A percentile compares a stretch with the other conserved stretches of the same genome.
phyloP scores from a whole-genome alignment of 305 asterid genomes.

The Fraxinus velutina region DNA sequence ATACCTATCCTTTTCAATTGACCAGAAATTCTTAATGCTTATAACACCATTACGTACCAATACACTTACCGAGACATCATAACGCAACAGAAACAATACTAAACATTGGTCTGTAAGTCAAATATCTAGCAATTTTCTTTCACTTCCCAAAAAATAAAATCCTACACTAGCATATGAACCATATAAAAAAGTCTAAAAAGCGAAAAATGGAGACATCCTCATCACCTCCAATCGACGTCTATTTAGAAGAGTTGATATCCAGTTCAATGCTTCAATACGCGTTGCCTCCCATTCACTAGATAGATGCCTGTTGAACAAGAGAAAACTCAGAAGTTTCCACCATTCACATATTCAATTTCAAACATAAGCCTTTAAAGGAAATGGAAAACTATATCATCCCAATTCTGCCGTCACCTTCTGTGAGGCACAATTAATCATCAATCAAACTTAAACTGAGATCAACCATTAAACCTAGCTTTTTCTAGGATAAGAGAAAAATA shows the following conservation, averaged over 20 bases:
- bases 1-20: not conserved
- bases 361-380: not conserved
- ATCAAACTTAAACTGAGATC: conserved; percentile 12
- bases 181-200: not conserved
- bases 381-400: conserved; percentile 16
- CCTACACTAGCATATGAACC: not conserved
- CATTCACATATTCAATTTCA: conserved; percentile 15
- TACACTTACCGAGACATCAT: not conserved
- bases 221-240: conserved; percentile 72
- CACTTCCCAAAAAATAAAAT: not conserved
- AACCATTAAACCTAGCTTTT: conserved; percentile 9
- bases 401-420: conserved; percentile 10
- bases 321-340: not conserved
- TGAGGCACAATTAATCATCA: conserved; percentile 16
- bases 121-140: not conserved
- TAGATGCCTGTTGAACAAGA: conserved; percentile 59
- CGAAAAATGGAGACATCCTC: conserved; percentile 12
- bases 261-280: conserved; percentile 91
- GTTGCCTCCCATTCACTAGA: conserved; percentile 97
- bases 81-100: not conserved
- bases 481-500: conserved; percentile 28
- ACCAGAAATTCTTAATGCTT: not conserved
- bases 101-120: not conserved
- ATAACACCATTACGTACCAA: not conserved
- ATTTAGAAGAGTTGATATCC: conserved; percentile 77